A percentile compares a stretch with the other conserved stretches of the same genome.
These are phyloP conservation scores for Rhizopogon salebrosus DNA, from an alignment of 768 basidiomycete genomes.

Conservation along the genomic window DNA sequence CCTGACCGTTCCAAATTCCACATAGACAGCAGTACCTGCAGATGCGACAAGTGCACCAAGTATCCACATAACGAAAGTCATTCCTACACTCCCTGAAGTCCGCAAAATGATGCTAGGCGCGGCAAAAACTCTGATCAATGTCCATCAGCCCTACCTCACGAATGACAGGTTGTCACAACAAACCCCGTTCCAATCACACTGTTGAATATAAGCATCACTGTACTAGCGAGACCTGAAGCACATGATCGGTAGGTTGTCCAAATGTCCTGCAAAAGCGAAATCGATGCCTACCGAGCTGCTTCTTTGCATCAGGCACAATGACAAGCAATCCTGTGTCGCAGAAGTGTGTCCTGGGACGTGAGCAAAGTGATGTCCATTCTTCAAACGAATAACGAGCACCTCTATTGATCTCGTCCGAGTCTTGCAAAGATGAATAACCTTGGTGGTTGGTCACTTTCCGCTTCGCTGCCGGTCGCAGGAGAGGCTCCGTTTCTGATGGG, in stretches of 20 bases:
- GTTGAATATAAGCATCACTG: constrained; percentile 68
- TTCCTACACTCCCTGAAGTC: constrained; percentile 65
- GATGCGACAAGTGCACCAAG: constrained; percentile 60
- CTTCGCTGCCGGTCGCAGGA: neutral
- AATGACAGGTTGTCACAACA: neutral
- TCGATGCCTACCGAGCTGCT: constrained; percentile 42
- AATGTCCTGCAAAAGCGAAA: neutral
- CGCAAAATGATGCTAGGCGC: constrained; percentile 64
- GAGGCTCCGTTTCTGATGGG: neutral
- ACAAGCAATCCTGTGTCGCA: constrained; percentile 21
- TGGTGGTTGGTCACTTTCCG: neutral
- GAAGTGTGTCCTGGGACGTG: neutral
- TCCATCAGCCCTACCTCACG: neutral
- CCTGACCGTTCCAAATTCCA: constrained; percentile 70
- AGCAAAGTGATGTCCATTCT: neutral
- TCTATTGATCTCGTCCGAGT: neutral
- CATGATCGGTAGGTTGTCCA: constrained; percentile 5
- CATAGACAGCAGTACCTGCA: constrained; percentile 63
- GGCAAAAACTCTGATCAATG: constrained; percentile 53
- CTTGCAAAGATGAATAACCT: neutral
- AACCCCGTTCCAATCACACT: constrained; percentile 70
- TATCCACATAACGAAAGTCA: constrained; percentile 67
- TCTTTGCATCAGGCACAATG: constrained; percentile 42
- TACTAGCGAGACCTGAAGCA: constrained; percentile 33
- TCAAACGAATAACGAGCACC: neutral